Evolutionary conservation across 2,329 filamentous ascomycete species (phyloP).

Genomic region (Fusarium sp.): DNA sequence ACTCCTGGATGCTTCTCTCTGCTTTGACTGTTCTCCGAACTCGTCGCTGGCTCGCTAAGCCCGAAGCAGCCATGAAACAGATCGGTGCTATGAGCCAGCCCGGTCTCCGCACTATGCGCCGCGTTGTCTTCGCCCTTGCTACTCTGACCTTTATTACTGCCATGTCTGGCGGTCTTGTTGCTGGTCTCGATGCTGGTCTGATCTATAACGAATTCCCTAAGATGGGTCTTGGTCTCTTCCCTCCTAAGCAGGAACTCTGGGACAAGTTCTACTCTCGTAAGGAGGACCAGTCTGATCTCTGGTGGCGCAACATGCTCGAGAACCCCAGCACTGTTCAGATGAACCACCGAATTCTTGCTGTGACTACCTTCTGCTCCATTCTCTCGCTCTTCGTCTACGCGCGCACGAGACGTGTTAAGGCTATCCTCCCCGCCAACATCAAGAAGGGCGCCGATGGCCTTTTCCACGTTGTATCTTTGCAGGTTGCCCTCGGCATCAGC

Average conservation of each 20-base stretch:
- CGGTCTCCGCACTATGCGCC: conserved; percentile 76
- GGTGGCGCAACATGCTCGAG: conserved; percentile 98
- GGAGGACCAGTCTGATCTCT: conserved; percentile 81
- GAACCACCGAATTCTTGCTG: conserved; percentile 92
- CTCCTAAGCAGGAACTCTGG: conserved; percentile 84
- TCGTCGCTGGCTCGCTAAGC: conserved; percentile 74
- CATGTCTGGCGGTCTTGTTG: conserved; percentile 93
- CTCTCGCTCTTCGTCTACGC: conserved; percentile 84
- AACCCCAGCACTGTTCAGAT: conserved; percentile 96
- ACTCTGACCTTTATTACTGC: conserved; percentile 86
- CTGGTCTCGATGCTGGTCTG: conserved; percentile 92
- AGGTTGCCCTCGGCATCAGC: conserved; percentile 86
- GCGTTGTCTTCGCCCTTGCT: conserved; percentile 75
- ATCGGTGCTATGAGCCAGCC: conserved; percentile 72
- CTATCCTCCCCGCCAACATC: conserved; percentile 69
- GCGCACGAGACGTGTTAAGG: conserved; percentile 67
- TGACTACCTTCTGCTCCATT: conserved; percentile 85
- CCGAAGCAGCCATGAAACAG: conserved; percentile 67
- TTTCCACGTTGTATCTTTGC: conserved; percentile 82
- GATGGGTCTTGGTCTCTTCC: conserved; percentile 87
- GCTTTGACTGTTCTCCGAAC: conserved; percentile 86
- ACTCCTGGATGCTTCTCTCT: conserved; percentile 92
- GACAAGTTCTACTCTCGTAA: conserved; percentile 85
- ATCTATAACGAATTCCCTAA: conserved; percentile 99
- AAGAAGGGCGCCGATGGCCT: conserved; percentile 79